Evolutionary conservation across 352 stramenopile genomes (phyloP), one percentile per base, ranked within the genome.

Genomic region (Phytophthora tentaculata): DNA sequence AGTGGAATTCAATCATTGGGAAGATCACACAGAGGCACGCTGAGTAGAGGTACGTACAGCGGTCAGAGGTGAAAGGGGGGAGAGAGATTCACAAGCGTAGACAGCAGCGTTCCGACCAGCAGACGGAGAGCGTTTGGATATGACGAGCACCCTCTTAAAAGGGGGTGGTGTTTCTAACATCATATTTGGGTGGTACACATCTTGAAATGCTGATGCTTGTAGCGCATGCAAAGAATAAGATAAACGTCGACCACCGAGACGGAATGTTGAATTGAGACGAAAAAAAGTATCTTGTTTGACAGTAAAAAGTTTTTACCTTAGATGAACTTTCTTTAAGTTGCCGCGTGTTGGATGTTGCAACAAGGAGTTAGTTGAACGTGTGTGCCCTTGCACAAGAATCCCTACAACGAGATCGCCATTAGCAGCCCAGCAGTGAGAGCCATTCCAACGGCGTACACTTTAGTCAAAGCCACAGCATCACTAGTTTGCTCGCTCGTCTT

Each of bases 51-150:
- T 6, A 72, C 68, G 68, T 69, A 72, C 68, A 14, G 9, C 22
- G 29, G n/a, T 56, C 22, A 32, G 39, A 39, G 22, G 52, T n/a
- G 47, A n/a, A 48, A 20, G 32, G 41, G 19, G 32, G n/a, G 61
- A 13, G 28, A 55, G 44, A 20, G 54, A 28, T n/a, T 37, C 12
- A 50, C 45, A 41, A 5, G 8, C 9, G 26, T 53, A 55, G 44
- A 57, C 20, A 39, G 35, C 35, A 44, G 13, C 26, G 39, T 47
- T n/a, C 53, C 22, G 0, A n/a, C 32, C 28, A 17, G 47, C 54
- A 44, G 39, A 48, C 41, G 13, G 14, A 56, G 13, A 66, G 56
- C 63, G 64, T 68, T 72, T 64, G 51, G 64, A 72, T 68, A 54
- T 72, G 57, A 47, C 64, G 22, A 41, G 19, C 20, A 17, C 41